These are phyloP conservation scores for Alternaria dauci DNA, from an alignment of 2,329 filamentous ascomycete species.

Conservation along the genomic window DNA sequence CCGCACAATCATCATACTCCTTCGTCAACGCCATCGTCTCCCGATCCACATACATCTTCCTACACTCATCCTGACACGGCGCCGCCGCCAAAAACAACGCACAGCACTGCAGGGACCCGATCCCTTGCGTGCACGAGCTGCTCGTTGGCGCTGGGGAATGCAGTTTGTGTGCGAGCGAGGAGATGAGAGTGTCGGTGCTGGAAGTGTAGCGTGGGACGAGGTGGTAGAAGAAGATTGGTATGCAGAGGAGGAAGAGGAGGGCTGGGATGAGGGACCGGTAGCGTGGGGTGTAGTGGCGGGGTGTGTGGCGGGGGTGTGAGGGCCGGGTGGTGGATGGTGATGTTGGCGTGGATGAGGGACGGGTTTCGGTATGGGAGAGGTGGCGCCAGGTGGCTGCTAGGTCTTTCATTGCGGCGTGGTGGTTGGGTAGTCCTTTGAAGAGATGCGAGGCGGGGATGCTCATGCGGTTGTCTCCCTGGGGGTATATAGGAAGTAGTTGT, in stretches of 20 bases:
- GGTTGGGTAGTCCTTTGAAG: too few relatives aligned
- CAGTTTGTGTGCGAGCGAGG: not conserved
- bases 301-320: not conserved
- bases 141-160: not conserved
- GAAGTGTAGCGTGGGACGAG: conserved; percentile 8
- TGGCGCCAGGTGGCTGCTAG: not conserved
- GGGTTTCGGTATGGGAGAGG: not conserved
- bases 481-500: not conserved
- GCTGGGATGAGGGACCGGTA: conserved; percentile 3
- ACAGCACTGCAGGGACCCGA: conserved; percentile 10
- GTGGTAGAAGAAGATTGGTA: conserved; percentile 20
- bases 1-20: conserved; percentile 13
- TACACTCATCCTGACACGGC: conserved; percentile 14
- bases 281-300: not conserved
- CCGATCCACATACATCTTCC: conserved; percentile 4
- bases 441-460: not conserved
- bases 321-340: not conserved
- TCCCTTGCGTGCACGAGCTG: conserved; percentile 8
- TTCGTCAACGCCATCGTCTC: conserved; percentile 7
- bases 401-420: conserved; percentile 2
- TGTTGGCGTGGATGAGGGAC: too few relatives aligned
- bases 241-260: conserved; percentile 9
- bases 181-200: not conserved
- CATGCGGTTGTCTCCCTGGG: not conserved
- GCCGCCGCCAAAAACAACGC: conserved; percentile 3